Evolutionary conservation across 306 rosid species (phyloP).

Genomic region (Comarum palustre): DNA sequence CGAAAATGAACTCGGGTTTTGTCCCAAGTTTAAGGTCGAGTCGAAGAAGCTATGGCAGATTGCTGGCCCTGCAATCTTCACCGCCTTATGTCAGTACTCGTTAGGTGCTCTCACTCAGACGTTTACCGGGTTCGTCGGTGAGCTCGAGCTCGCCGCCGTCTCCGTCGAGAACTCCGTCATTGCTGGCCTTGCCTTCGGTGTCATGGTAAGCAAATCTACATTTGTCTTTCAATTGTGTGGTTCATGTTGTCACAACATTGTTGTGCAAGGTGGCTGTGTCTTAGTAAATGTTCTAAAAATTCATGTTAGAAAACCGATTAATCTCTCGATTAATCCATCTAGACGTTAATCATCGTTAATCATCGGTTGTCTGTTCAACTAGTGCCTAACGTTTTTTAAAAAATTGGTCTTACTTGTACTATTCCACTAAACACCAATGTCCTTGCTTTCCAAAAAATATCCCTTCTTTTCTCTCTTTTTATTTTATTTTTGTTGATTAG

Average conservation of each 20-base stretch:
- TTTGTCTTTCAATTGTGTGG: not conserved
- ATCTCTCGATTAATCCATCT: too few relatives aligned
- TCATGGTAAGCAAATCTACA: slow-evolving; percentile 44
- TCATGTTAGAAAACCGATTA: too few relatives aligned
- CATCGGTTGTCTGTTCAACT: too few relatives aligned
- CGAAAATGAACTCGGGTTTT: slow-evolving; percentile 13
- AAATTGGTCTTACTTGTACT: too few relatives aligned
- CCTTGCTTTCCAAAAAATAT: too few relatives aligned
- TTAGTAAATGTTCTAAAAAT: too few relatives aligned
- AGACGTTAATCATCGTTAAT: too few relatives aligned
- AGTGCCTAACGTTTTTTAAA: too few relatives aligned
- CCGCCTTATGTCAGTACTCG: slow-evolving; percentile 50
- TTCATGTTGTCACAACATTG: not conserved
- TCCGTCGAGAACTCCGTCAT: slow-evolving; percentile 66
- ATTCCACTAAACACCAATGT: not conserved
- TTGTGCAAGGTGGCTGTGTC: not conserved
- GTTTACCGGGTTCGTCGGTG: slow-evolving; percentile 45
- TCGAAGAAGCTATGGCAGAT: slow-evolving; percentile 48
- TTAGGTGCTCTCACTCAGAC: slow-evolving; percentile 68
- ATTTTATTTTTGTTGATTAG: too few relatives aligned
- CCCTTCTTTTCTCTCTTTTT: too few relatives aligned
- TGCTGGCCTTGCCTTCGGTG: slow-evolving; percentile 64
- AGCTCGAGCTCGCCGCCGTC: slow-evolving; percentile 66
- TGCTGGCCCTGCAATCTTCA: slow-evolving; percentile 59
- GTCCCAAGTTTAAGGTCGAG: slow-evolving; percentile 26